Evolutionary conservation across 2,329 filamentous ascomycete species (phyloP), one percentile per base, ranked within the genome.

Genomic region (Helotiales sp.): DNA sequence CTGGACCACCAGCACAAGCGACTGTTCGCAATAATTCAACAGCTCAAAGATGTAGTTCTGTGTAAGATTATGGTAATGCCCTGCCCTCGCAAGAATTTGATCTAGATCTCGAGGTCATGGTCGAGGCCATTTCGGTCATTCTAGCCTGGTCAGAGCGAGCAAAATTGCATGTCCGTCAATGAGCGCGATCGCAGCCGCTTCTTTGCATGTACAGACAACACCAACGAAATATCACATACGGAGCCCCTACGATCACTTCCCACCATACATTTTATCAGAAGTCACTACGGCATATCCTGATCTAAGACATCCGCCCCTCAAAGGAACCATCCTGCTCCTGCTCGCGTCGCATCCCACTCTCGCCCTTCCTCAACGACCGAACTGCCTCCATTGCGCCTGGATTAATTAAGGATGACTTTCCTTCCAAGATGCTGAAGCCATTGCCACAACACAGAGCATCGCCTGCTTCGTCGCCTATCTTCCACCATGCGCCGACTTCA

Each of bases 401-500:
- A 30, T 30, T 26, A 47, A 11, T 15, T 8, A 34, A 72, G 50
- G 62, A 75, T 75, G 72, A 69, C 49, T 67, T 60, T 64, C 59
- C 43, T 54, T 64, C 62, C 64, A 65, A 69, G 71, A 76, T 77
- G 75, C 70, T 77, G 70, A 76, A 74, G 68, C 66, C 75, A 47
- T 67, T 72, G 45, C 66, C 73, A 49, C 67, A 74, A 60, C 64
- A 69, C 52, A 68, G 70, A 71, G 72, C 73, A 30, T 75, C 74
- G 30, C 71, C 73, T 61, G 68, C 70, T n/a, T 72, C 72, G 61
- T 73, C 73, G 24, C 74, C 74, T 26, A 69, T 65, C 34, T 74
- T 72, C 61, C 72, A 75, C 61, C 73, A 77, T 75, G 74, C 74
- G 62, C 69, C 70, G 57, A 58, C 69, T 20, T 70, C 74, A 43